Evolutionary conservation across 768 basidiomycete species (phyloP).

Genomic region (Naganishia friedmannii): DNA sequence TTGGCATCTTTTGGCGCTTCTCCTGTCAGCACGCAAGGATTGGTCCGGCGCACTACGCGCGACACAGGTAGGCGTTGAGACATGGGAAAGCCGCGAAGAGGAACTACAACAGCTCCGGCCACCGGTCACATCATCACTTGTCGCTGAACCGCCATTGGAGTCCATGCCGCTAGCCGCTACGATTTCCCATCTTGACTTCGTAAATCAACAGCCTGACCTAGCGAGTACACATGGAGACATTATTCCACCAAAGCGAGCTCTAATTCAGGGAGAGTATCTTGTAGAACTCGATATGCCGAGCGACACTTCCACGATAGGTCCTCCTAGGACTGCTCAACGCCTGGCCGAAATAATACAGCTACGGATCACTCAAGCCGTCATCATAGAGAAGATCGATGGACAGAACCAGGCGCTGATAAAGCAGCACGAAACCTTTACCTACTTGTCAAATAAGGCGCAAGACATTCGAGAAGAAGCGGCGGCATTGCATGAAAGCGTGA

Average conservation of each 20-base stretch:
- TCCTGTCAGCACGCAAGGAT: conserved; percentile 73
- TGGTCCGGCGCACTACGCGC: conserved; percentile 75
- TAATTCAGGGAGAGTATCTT: conserved; percentile 17
- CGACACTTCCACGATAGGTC: conserved; percentile 54
- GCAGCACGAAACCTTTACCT: conserved; percentile 80
- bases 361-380: conserved; percentile 75
- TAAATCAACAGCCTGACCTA: not conserved
- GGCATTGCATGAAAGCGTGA: not conserved
- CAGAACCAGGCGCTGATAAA: conserved; percentile 74
- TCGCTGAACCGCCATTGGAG: conserved; percentile 22
- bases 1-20: conserved; percentile 85
- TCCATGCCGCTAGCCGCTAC: conserved; percentile 23
- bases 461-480: conserved; percentile 40
- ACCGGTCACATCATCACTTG: not conserved
- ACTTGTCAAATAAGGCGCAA: conserved; percentile 65
- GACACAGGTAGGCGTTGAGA: conserved; percentile 72
- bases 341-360: conserved; percentile 80
- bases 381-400: conserved; percentile 79
- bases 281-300: conserved; percentile 7
- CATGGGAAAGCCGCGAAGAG: conserved; percentile 57
- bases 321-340: conserved; percentile 59
- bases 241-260: not conserved
- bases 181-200: conserved; percentile 24
- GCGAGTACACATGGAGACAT: not conserved
- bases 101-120: conserved; percentile 31